Base-by-base conservation (phyloP, 768 basidiomycete species). In the Russula emetica region DNA sequence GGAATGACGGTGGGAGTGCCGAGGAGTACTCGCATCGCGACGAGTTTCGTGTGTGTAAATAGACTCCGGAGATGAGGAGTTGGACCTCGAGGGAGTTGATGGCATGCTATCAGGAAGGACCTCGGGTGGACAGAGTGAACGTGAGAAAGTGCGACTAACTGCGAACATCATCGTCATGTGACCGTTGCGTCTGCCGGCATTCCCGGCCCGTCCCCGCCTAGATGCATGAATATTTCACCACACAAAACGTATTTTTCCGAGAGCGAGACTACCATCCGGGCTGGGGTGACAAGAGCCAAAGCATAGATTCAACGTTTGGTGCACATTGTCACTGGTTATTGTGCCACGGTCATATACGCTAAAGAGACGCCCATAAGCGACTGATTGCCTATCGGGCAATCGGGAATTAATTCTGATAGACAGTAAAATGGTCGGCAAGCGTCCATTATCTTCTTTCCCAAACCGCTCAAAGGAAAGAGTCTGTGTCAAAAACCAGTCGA, bases 31-130 rank as follows among this genome's bases (percentile, higher is more conserved):
- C 5, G 32, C 42, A 38, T 66, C 64, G 4, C 60, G 42, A 44
- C 60, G 60, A 24, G 67, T 47, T 51, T 40, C 64, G 38, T 54
- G 66, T 38, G 60, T 49, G 22, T 28, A 60, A 38, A 69, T 62
- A 5, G 60, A 40, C 22, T 64, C 49, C 1, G 60, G 53, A 32
- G 63, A 60, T 9, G 64, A 62, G 49, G 61, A 58, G n/a, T 32
- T 50, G 26, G 66, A 67, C 20, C 55, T 53, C 10, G 62, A 42
- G 32, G 44, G 63, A 28, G 64, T 51, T 14, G 64, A 65, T 55
- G 51, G 55, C 60, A 65, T 65, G 58, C 52, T 60, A 51, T 62
- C 49, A 22, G 47, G 8, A n/a, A 4, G 11, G 5, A 1, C 5
- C 42, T n/a, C 32, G 30, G 16, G 11, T 2, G 26, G 14, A 45